Evolutionary conservation across 495 filamentous ascomycete genomes (phyloP).

Genomic region (Acidiella bohemica): DNA sequence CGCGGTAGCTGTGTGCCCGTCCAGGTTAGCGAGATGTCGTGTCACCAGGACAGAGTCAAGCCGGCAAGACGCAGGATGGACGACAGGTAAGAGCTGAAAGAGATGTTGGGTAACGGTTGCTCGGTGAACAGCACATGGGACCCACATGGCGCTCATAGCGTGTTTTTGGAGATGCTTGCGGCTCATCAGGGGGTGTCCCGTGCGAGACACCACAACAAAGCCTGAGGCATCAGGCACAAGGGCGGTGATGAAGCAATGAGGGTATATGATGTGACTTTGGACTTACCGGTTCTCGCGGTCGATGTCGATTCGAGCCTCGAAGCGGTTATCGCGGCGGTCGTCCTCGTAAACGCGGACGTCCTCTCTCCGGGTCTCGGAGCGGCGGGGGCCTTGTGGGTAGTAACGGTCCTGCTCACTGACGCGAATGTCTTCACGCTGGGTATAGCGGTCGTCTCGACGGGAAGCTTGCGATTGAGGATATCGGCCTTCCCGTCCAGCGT

Average conservation of each 20-base stretch:
- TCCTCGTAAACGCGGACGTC: conserved; percentile 27
- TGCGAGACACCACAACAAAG: conserved; percentile 6
- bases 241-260: background rate
- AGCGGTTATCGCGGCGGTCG: conserved; percentile 18
- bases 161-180: conserved; percentile 14
- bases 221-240: background rate
- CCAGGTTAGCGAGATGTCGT: conserved; percentile 15
- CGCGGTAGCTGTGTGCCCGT: conserved; percentile 34
- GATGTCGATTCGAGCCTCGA: conserved; percentile 37
- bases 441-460: conserved; percentile 42
- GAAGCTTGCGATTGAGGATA: conserved; percentile 37
- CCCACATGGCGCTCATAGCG: conserved; percentile 11
- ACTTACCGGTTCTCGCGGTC: conserved; percentile 41
- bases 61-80: background rate
- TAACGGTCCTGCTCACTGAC: conserved; percentile 29
- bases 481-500: conserved; percentile 93
- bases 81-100: conserved; percentile 16
- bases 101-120: conserved; percentile 21
- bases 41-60: background rate
- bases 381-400: conserved; percentile 12
- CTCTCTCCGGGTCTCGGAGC: conserved; percentile 19
- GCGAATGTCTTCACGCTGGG: conserved; percentile 51
- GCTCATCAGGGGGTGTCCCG: conserved; percentile 8
- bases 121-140: conserved; percentile 15
- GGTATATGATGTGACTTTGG: background rate